A percentile compares a stretch with the other conserved stretches of the same genome.
Conservation (phyloP, 2,329 filamentous ascomycete genomes). For the Colletotrichum spaethianum region DNA sequence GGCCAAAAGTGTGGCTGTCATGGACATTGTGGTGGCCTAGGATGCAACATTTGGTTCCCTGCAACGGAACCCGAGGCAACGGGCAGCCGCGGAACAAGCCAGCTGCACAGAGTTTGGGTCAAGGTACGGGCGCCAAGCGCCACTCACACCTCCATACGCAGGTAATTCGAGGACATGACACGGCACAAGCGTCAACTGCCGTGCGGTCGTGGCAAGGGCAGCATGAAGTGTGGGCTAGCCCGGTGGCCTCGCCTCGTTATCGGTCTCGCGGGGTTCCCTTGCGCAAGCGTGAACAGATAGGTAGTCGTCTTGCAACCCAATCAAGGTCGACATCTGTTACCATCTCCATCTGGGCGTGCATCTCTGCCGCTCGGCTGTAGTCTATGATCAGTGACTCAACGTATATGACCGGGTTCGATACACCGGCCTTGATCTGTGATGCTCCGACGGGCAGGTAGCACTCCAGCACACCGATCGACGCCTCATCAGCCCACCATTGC, state of each 20-base stretch:
- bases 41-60: constrained; percentile 18
- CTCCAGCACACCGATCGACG: not conserved
- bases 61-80: constrained; percentile 29
- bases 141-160: not conserved
- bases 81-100: not conserved
- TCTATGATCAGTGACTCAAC: constrained; percentile 12
- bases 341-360: constrained; percentile 8
- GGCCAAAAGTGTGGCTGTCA: constrained; percentile 36
- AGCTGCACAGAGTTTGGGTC: not conserved
- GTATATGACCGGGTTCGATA: constrained; percentile 14
- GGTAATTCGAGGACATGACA: constrained; percentile 3
- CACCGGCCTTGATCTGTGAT: not conserved
- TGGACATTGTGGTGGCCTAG: constrained; percentile 14
- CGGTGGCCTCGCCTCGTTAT: constrained; percentile 24
- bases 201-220: not conserved
- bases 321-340: not conserved
- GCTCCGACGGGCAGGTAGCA: not conserved
- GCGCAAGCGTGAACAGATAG: constrained; percentile 3
- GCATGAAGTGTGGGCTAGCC: not conserved
- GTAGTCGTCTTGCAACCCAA: constrained; percentile 14
- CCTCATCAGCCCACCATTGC: not conserved
- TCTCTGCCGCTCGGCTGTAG: constrained; percentile 2
- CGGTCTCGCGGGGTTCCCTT: constrained; percentile 27
- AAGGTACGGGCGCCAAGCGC: not conserved
- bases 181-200: not conserved